Conservation (phyloP, 805 yeast genomes). For the Candida endomychidarum region DNA sequence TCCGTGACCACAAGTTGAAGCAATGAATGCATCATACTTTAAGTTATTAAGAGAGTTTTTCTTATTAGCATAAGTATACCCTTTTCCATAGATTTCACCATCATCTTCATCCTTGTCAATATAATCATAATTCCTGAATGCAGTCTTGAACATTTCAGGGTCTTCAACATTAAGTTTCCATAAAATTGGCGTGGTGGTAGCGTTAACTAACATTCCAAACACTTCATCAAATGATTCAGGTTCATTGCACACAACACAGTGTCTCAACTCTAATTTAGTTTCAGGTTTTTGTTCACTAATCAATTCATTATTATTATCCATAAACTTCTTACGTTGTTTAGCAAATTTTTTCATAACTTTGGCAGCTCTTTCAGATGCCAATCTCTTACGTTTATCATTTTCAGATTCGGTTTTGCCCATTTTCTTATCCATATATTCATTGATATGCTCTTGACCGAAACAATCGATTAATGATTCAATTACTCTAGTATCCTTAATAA, state of each 20-base stretch:
- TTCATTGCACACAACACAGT: constrained; percentile 63
- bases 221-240: constrained; percentile 43
- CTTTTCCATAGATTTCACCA: constrained; percentile 18
- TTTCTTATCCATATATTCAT: constrained; percentile 49
- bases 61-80: constrained; percentile 17
- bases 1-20: constrained; percentile 53
- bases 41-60: constrained; percentile 5
- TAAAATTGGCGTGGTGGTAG: constrained; percentile 46
- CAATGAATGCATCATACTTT: constrained; percentile 25
- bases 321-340: constrained; percentile 48
- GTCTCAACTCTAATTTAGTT: constrained; percentile 23
- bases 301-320: constrained; percentile 31
- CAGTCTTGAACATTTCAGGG: constrained; percentile 16
- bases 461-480: constrained; percentile 52
- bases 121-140: constrained; percentile 28
- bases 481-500: constrained; percentile 50
- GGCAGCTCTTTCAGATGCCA: constrained; percentile 63
- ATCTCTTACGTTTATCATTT: constrained; percentile 51
- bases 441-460: constrained; percentile 57
- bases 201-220: constrained; percentile 60
- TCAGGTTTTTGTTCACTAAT: constrained; percentile 14
- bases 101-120: constrained; percentile 11
- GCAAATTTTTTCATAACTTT: constrained; percentile 63
- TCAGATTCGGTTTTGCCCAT: constrained; percentile 48
- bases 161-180: constrained; percentile 38